Base-by-base conservation (phyloP, 2,329 filamentous ascomycete genomes). In the Myriosclerotinia scirpicola region DNA sequence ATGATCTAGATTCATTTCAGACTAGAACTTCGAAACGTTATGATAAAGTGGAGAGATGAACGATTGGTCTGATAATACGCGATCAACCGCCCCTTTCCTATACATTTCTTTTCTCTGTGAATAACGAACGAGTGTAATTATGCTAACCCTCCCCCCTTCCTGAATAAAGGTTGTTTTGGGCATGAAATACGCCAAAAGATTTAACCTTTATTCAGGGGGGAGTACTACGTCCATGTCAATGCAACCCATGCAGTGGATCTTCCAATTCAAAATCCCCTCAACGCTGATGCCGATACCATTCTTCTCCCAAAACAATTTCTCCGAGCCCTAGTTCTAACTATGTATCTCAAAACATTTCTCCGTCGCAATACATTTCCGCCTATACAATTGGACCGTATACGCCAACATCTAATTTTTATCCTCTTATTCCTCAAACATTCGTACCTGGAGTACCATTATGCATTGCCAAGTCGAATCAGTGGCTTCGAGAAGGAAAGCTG, bases 401-500 rank as follows among this genome's bases (percentile, higher is more conserved):
- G 20, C 48, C 2, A 30, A 8, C 11, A 59, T 22, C 17, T 14
- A 11, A n/a, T 1, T 15, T 34, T 15, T n/a, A 36, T 8, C 26
- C 20, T 56, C 15, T 48, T 48, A 11, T 48, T 17, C 26, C 7
- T 34, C 8, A 20, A 11, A 34, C 40, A 34, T 34, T 58, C 26
- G 17, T 46, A 34, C 40, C 17, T 46, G 6, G 2, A 46, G 7
- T 56, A 30, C 7, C 38, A 54, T 46, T 22, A 46, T 42, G 11
- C 17, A 20, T 34, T 63, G 48, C 60, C 50, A 54, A 54, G 17
- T 30, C 53, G 5, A 40, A 12, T 38, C 17, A 48, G 36, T 61
- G 64, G 64, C 64, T 61, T 60, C 38, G 17, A 40, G 14, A 54
- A 36, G 40, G n/a, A 53, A 20, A 66, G 55, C 64, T 66, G 64